phyloP scores from a whole-genome alignment of 2,329 filamentous ascomycete genomes.

The Ceratocystis huliohia region DNA sequence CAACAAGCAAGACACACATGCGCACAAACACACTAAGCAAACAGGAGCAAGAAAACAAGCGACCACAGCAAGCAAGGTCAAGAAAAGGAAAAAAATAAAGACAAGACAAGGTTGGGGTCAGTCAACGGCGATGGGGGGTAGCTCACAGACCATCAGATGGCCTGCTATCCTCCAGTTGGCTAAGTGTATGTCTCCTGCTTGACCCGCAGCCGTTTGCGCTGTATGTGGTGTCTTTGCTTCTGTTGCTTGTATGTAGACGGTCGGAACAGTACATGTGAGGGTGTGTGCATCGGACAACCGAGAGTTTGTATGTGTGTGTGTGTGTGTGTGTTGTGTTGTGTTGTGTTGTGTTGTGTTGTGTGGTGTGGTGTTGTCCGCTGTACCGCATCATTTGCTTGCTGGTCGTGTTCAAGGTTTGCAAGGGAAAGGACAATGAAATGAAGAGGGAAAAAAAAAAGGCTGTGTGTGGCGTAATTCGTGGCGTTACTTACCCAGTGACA shows the following conservation, averaged over 20 bases:
- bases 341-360: too few species aligned
- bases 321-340: too few species aligned
- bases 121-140: not conserved
- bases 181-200: not conserved
- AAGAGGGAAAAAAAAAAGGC: not conserved
- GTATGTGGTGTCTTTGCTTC: not conserved
- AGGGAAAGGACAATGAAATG: too few species aligned
- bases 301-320: not conserved
- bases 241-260: not conserved
- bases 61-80: not conserved
- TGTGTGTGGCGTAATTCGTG: not conserved
- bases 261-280: not conserved
- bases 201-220: not conserved
- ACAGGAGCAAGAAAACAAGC: not conserved
- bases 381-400: too few species aligned
- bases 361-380: too few species aligned
- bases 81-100: not conserved
- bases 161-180: not conserved
- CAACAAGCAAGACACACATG: constrained; percentile 4
- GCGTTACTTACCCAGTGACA: not conserved
- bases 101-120: not conserved
- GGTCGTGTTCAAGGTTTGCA: too few species aligned
- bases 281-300: constrained; percentile 2
- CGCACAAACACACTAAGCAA: not conserved
- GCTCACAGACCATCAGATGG: not conserved